Evolutionary conservation across 2,329 filamentous ascomycete genomes (phyloP), one percentile per base, ranked within the genome.

Genomic region (Alternaria solani): DNA sequence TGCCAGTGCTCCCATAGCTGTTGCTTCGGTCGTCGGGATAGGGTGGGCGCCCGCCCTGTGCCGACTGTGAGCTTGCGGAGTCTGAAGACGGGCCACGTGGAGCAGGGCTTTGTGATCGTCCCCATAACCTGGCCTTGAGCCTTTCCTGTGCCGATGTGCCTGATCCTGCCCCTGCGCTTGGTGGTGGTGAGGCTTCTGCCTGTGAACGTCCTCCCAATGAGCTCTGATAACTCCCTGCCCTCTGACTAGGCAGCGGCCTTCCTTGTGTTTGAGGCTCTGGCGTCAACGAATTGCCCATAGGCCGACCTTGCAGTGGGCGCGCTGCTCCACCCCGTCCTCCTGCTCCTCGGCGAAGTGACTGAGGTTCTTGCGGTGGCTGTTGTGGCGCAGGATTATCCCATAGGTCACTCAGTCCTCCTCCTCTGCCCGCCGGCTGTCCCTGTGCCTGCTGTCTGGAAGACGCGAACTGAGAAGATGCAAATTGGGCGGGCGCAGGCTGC

Each of bases 61-160:
- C 53, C 2, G 68, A 57, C 38, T 73, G 68, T n/a, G 63, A 47
- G 34, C 38, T 62, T 23, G 59, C 58, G 12, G 72, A 71, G n/a
- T 69, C 67, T 20, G 55, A 54, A 23, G 74, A 67, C 7, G 67
- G 55, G 6, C 69, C 63, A 51, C 70, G 75, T 60, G 70, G 75
- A 25, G 81, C 80, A 8, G 88, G 87, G 65, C 87, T 89, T 48
- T 82, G 82, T 43, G 86, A 86, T 66, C 85, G 83, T 23, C 87
- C 88, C 84, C 93, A 93, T 46, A 97, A 81, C 63, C 92, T 83
- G 71, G 93, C 92, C 74, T 93, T 92, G 69, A 97, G 82, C 68
- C 92, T 85, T 70, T 96, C 92, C 80, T 96, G 92, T 51, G 93
- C 93, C 20, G 89, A 88, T 34, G 83, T 83, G 36, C 58, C 54